Base-by-base conservation (phyloP, 345 rosid species). In the Lepidium didymum region DNA sequence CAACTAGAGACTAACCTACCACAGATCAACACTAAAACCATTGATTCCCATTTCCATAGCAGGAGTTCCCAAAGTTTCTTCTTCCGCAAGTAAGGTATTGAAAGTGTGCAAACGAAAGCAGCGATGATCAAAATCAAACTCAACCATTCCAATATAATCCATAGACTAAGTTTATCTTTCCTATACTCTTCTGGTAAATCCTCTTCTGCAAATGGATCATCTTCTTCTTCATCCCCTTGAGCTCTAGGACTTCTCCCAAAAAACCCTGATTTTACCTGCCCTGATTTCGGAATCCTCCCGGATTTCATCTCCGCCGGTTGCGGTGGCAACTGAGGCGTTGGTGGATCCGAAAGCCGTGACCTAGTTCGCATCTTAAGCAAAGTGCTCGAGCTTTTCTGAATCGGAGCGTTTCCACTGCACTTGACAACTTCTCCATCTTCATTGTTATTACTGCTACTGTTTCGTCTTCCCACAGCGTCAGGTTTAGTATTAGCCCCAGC, bases 1-100 rank as follows among this genome's bases (percentile, higher is more conserved):
- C 92, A 86, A 10, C 92, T 82, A 0, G 96, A 85, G 0, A 89
- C 86, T 45, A 89, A 56, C 21, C 96, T 82, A 15, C 90, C 96
- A 23, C 87, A 86, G 15, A 89, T 83, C 78, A 82, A 73, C 0
- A 87, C 96, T 21, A 89, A 12, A 14, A 85, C 75, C 78, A 89
- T 64, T 0, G 82, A 79, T 56, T 64, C 85, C 96, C 96, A 89
- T 75, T 85, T 89, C 96, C 96, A 89, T 3, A 86, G 41, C 23
- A 62, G 42, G 7, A 89, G 84, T 3, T 81, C 57, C 83, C 84
- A 78, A 0, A 81, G 5, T 23, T 8, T 36, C 64, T 68, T 67
- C 50, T 49, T 49, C 54, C 75, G 82, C 54, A 85, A 49, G 45
- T 40, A 34, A 41, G 76, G 71, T 43, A 86, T 67, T 0, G 78